Percentiles rank a stretch among this genome's conserved stretches.
These are phyloP conservation scores for Oryza coarctata DNA, from an alignment of 176 grass and related monocot genomes.

Conservation along the genomic window DNA sequence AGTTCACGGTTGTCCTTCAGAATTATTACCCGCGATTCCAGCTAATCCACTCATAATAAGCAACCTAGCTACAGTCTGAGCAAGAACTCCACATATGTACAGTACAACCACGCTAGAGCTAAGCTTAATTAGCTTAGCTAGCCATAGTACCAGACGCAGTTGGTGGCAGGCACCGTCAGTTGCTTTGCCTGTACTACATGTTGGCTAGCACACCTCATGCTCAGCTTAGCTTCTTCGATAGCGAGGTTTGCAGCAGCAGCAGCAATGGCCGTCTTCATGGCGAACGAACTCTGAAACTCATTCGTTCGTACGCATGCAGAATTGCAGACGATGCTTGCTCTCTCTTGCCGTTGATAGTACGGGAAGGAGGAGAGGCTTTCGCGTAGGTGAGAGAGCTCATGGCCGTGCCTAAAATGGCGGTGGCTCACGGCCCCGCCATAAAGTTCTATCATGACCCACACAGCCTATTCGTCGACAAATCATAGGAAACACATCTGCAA, in stretches of 20 bases:
- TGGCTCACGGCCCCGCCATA: slow-evolving; percentile 5
- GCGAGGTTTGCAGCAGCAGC: neutral
- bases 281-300: neutral
- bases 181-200: neutral
- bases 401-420: slow-evolving; percentile 38
- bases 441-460: neutral
- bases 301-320: neutral
- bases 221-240: neutral
- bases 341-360: neutral
- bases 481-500: neutral
- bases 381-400: neutral
- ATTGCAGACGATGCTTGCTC: neutral
- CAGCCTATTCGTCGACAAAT: neutral
- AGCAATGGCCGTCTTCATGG: neutral
- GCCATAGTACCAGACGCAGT: neutral
- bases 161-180: neutral
- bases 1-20: neutral
- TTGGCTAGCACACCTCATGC: neutral
- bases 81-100: neutral
- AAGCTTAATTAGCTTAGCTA: neutral
- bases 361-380: neutral
- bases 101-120: neutral
- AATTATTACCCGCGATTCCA: neutral
- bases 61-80: neutral
- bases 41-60: neutral